Base-by-base conservation (phyloP, 139 green algal species). In the Auxenochlorella pyrenoidosa region DNA sequence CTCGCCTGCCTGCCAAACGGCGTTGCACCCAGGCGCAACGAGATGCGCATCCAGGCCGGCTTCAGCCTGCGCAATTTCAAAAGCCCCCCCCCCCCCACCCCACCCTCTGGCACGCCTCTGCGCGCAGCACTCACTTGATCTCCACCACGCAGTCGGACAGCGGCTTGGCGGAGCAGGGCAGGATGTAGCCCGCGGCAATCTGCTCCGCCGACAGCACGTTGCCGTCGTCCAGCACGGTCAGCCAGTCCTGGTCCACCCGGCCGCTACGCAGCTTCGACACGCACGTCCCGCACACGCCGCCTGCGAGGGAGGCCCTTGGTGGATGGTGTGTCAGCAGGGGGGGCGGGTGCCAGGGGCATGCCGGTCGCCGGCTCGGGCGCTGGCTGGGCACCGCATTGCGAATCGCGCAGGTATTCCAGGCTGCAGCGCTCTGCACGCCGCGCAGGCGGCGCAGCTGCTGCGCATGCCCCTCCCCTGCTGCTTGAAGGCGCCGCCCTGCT, bases 91-190 rank as follows among this genome's bases (percentile, higher is more conserved):
- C 15, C 30, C 3, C 72, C 72, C 43, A 34, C 38, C 51, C 0
- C 34, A 47, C 70, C 70, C 34, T 34, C 40, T 1, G 54, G 15
- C 18, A 63, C 16, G 18, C 54, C 72, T 34, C 8, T 40, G 2
- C 40, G 18, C 40, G 15, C 18, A 4, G 15, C 18, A 4, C 70
- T 79, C 40, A 54, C 72, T 41, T 82, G 75, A 40, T 63, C 65
- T 88, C 70, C 30, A 88, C 41, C 84, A 83, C 75, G 60, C 47
- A 65, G 78, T 88, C 84, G 63, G 28, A 54, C 21, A 65, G 43
- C 41, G 84, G 84, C 84, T 85, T 88, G 63, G 70, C 72, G 34
- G 84, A 88, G 84, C 84, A 88, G 76, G 84, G 84, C 72, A 88
- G 78, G 73, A 89, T 89, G 71, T 58, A 89, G 51, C 85, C 85